A percentile compares a stretch with the other conserved stretches of the same genome.
phyloP scores from a whole-genome alignment of 163 green algal species.

The Chlamydomonas reinhardtii region DNA sequence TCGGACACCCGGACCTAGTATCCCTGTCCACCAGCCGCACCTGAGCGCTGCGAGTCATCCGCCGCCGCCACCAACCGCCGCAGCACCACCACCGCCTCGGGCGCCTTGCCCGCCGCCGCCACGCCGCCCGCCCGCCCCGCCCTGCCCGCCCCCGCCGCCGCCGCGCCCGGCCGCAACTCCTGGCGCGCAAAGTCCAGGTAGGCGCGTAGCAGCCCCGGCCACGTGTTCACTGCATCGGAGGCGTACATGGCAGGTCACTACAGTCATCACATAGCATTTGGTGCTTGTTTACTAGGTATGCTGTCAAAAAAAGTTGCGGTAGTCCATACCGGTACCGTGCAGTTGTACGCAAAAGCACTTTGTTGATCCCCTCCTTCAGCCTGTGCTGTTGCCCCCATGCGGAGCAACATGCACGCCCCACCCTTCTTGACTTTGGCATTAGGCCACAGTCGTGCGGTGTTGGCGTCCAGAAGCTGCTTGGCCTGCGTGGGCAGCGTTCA shows the following conservation, averaged over 20 bases:
- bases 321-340: no score
- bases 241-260: no score
- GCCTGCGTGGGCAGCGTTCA: background rate
- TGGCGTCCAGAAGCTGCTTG: slow-evolving; percentile 14
- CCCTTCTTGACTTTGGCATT: slow-evolving; percentile 24
- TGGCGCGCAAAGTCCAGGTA: slow-evolving; percentile 22
- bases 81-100: background rate
- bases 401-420: no score
- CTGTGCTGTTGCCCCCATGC: no score
- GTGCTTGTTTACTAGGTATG: no score
- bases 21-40: no score
- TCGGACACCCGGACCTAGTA: no score
- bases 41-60: slow-evolving; percentile 30
- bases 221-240: slow-evolving; percentile 1
- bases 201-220: slow-evolving; percentile 11
- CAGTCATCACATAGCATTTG: no score
- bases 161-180: background rate
- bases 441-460: slow-evolving; percentile 18
- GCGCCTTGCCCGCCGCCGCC: background rate
- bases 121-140: background rate
- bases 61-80: slow-evolving; percentile 17
- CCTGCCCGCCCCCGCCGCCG: background rate
- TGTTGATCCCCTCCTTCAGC: no score
- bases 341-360: no score
- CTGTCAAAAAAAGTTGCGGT: no score